A percentile compares a stretch with the other conserved stretches of the same genome.
These are phyloP conservation scores for Gypsophila paniculata DNA, from an alignment of 179 eudicot genomes.

Conservation along the genomic window DNA sequence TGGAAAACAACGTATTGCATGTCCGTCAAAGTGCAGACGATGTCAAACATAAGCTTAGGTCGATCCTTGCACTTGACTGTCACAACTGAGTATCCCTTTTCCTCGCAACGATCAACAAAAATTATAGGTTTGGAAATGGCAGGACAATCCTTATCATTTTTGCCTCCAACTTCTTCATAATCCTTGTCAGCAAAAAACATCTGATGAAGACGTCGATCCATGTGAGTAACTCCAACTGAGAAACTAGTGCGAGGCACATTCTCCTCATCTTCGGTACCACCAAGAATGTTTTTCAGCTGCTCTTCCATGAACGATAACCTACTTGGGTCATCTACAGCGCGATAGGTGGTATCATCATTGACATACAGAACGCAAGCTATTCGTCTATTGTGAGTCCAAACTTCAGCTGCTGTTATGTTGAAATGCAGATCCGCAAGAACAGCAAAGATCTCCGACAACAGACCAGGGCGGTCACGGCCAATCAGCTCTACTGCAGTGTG, in stretches of 20 bases:
- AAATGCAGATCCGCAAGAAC: constrained; percentile 56
- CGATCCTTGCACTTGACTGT: constrained; percentile 56
- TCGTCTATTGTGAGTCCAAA: constrained; percentile 71
- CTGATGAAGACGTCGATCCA: constrained; percentile 69
- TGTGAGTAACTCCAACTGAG: constrained; percentile 50
- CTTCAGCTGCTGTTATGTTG: constrained; percentile 59
- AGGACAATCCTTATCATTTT: constrained; percentile 31
- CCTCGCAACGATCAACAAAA: constrained; percentile 51
- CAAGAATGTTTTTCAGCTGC: constrained; percentile 55
- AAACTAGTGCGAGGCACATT: constrained; percentile 42
- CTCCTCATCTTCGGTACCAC: constrained; percentile 39
- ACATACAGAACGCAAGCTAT: constrained; percentile 61
- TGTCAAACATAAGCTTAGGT: constrained; percentile 70
- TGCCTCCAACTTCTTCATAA: constrained; percentile 36
- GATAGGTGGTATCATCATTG: constrained; percentile 40
- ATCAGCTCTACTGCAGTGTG: constrained; percentile 56
- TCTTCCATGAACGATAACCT: constrained; percentile 56
- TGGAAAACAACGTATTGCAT: constrained; percentile 79
- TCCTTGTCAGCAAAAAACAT: constrained; percentile 58
- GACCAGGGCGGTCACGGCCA: constrained; percentile 67
- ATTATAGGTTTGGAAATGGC: constrained; percentile 36
- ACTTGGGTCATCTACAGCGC: constrained; percentile 47
- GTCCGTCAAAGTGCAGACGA: constrained; percentile 71
- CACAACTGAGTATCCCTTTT: constrained; percentile 60
- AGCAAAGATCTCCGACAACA: constrained; percentile 63